phyloP scores from a whole-genome alignment of 768 basidiomycete genomes.

The Tricholoma bakamatsutake region DNA sequence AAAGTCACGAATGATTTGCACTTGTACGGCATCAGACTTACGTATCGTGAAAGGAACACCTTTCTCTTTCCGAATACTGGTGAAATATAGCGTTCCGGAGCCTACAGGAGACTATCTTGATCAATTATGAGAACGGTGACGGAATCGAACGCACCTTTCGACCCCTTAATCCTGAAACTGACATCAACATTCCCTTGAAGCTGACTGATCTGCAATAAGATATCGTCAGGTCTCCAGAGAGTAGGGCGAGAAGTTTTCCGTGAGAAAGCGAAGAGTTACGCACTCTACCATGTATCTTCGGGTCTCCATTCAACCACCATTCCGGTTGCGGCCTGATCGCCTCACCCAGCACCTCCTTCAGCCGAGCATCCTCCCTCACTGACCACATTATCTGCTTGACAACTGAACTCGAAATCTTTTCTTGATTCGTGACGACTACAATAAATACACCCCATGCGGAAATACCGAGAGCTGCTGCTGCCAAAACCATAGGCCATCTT shows the following conservation, averaged over 20 bases:
- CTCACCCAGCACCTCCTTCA: constrained; percentile 55
- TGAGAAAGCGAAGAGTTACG: constrained; percentile 19
- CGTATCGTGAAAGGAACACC: constrained; percentile 63
- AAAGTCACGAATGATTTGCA: background rate
- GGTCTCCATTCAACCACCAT: constrained; percentile 76
- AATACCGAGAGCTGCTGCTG: constrained; percentile 44
- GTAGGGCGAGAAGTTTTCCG: background rate
- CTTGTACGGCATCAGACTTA: constrained; percentile 31
- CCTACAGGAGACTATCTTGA: constrained; percentile 33
- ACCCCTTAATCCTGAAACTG: constrained; percentile 69
- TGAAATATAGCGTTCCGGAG: constrained; percentile 76
- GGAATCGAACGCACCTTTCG: constrained; percentile 42
- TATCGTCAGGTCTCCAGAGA: background rate
- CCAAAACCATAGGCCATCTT: constrained; percentile 56
- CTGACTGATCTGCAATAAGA: constrained; percentile 53
- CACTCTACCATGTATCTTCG: constrained; percentile 64
- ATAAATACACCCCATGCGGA: constrained; percentile 66
- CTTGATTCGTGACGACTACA: constrained; percentile 67
- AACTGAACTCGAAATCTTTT: constrained; percentile 71
- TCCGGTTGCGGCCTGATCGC: constrained; percentile 59
- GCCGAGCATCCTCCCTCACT: constrained; percentile 43
- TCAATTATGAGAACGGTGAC: background rate
- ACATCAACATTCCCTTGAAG: constrained; percentile 74
- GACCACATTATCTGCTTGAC: constrained; percentile 60
- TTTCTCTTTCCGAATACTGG: constrained; percentile 73